Evolutionary conservation across 179 eudicot genomes (phyloP), one percentile per base, ranked within the genome.

Genomic region (Heliamphora pulchella): DNA sequence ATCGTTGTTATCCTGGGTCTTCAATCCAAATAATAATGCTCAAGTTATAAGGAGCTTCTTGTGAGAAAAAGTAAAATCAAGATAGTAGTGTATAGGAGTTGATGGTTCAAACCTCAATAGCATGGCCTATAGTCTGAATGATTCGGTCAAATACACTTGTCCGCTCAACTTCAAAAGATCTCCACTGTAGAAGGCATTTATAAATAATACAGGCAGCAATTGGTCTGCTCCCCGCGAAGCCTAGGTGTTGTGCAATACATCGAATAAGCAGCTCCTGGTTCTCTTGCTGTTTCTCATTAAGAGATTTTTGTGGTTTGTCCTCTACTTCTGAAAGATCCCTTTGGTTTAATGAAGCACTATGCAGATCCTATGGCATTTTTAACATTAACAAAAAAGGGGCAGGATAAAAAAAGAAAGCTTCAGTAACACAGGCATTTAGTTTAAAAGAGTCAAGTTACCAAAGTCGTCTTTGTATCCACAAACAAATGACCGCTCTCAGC

Each of bases 181-280:
- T 86, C 98, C 98, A 94, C 68, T 94, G 97, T 75, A 91, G 83
- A 59, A 94, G 92, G 87, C 98, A 94, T 86, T 93, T 94, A 89
- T 88, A 94, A 71, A 94, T 94, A 65, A 94, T 94, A 84, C 96
- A 93, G 22, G 98, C 98, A 80, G 97, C 96, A 85, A 91, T 88
- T 41, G 98, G 96, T 58, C 96, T 86, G 50, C 89, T 96, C 83
- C 79, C 89, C 15, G 92, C 83, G 82, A 94, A 93, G 68, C 96
- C 96, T 75, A 94, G 90, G 75, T 87, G 94, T 82, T 94, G 97
- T 68, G 98, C 90, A 78, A 94, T 83, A 80, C 98, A 94, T 44
- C 93, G 90, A 79, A 91, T 94, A 82, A 93, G 93, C 91, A 94
- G 87, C 71, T 94, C 97, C 83, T 94, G 98, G 82, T 90, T 88